Evolutionary conservation across 2,329 filamentous ascomycete genomes (phyloP).

Genomic region (Septoria petroselini): DNA sequence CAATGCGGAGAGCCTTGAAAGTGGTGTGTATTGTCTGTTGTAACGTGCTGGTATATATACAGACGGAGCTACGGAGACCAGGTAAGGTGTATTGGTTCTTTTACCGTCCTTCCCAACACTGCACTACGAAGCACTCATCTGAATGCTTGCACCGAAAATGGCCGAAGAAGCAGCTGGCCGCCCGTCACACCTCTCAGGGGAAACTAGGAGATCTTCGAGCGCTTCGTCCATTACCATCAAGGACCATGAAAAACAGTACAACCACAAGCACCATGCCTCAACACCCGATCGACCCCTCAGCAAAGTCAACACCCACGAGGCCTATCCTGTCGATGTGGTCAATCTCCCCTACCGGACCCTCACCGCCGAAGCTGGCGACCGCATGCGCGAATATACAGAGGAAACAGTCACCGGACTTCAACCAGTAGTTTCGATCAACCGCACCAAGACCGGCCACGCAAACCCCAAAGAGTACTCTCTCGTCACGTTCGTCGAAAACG

Average conservation of each 20-base stretch:
- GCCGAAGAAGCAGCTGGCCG: conserved; percentile 4
- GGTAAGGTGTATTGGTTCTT: conserved; percentile 9
- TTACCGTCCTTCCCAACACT: neutral
- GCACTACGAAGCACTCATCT: neutral
- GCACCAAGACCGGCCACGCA: conserved; percentile 27
- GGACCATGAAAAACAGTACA: conserved; percentile 3
- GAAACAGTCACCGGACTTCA: conserved; percentile 30
- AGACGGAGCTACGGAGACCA: too few relatives aligned
- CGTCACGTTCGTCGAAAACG: conserved; percentile 65
- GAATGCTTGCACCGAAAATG: neutral
- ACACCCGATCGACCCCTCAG: conserved; percentile 1
- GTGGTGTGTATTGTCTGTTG: neutral
- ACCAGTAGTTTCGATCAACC: conserved; percentile 28
- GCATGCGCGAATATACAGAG: conserved; percentile 32
- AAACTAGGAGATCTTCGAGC: neutral
- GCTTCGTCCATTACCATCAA: neutral
- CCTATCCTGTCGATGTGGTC: conserved; percentile 19
- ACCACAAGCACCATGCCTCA: neutral
- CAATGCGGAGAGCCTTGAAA: conserved; percentile 16
- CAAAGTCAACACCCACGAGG: conserved; percentile 12
- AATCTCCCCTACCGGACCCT: conserved; percentile 29
- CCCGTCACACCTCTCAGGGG: neutral
- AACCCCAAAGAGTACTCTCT: conserved; percentile 53
- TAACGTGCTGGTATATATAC: conserved; percentile 8
- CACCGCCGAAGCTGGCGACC: conserved; percentile 22